These are phyloP conservation scores for Podila minutissima DNA, from an alignment of 192 early-diverging fungal genomes.

Conservation along the genomic window DNA sequence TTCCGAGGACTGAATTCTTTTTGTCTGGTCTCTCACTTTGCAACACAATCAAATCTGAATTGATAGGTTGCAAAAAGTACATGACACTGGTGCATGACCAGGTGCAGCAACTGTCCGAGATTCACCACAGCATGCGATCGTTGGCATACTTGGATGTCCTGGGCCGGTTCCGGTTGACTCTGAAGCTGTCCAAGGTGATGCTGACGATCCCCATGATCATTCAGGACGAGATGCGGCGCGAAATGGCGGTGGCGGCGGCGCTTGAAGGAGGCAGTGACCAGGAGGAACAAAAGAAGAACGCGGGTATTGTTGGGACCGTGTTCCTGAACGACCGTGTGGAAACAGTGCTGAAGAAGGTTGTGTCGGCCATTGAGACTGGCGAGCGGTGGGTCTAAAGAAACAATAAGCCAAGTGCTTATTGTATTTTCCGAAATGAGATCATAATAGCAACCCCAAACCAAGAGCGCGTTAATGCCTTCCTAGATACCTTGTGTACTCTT, in stretches of 20 bases:
- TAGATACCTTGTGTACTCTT: no score
- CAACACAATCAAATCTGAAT: neutral
- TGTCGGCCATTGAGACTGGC: conserved; percentile 49
- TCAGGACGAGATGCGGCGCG: conserved; percentile 56
- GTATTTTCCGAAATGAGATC: neutral
- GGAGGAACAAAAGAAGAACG: conserved; percentile 43
- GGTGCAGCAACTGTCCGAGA: conserved; percentile 62
- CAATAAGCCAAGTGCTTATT: neutral
- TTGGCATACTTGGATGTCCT: conserved; percentile 66
- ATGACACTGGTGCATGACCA: conserved; percentile 67
- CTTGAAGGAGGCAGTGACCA: conserved; percentile 29
- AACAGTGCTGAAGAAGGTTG: conserved; percentile 51
- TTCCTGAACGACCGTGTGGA: conserved; percentile 50
- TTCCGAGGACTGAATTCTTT: neutral
- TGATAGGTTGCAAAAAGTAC: conserved; percentile 65
- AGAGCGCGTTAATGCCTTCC: no score
- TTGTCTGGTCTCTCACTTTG: neutral
- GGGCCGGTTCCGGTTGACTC: conserved; percentile 61
- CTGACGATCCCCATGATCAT: conserved; percentile 65
- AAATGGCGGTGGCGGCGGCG: conserved; percentile 45
- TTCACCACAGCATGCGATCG: conserved; percentile 63
- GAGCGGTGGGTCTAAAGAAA: conserved; percentile 43
- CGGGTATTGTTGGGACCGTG: conserved; percentile 40
- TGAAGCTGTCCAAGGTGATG: conserved; percentile 61
- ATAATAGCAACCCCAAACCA: no score